A percentile compares a stretch with the other conserved stretches of the same genome.
Evolutionary conservation across 495 filamentous ascomycete species (phyloP).

Genomic region (Penicillium arizonense): DNA sequence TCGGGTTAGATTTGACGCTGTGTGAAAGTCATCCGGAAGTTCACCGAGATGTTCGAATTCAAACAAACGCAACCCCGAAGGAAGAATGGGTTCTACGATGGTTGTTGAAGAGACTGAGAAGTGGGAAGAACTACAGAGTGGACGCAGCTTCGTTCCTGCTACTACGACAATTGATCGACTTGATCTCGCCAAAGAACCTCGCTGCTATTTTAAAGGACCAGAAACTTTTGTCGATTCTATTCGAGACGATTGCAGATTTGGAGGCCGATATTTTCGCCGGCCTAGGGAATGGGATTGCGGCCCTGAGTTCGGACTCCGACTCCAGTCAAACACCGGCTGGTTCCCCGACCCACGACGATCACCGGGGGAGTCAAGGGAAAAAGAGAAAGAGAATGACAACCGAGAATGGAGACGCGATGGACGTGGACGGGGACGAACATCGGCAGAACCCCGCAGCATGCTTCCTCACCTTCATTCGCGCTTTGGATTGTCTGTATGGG

Average conservation of each 20-base stretch:
- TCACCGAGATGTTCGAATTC: constrained; percentile 25
- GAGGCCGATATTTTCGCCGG: constrained; percentile 35
- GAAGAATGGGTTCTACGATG: constrained; percentile 68
- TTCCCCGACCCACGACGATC: constrained; percentile 23
- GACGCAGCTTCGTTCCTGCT: constrained; percentile 49
- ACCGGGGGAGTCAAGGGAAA: constrained; percentile 41
- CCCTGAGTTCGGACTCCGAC: constrained; percentile 30
- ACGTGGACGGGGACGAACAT: constrained; percentile 33
- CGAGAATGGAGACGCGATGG: constrained; percentile 35
- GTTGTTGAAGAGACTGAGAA: constrained; percentile 61
- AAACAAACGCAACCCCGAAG: constrained; percentile 40
- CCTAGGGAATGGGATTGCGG: constrained; percentile 24
- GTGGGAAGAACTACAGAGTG: constrained; percentile 41
- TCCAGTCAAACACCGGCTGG: constrained; percentile 42
- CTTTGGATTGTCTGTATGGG: constrained; percentile 40
- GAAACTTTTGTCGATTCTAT: constrained; percentile 47
- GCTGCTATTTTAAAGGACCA: constrained; percentile 50
- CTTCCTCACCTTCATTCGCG: constrained; percentile 39
- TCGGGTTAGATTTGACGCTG: constrained; percentile 42
- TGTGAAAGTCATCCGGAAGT: constrained; percentile 36
- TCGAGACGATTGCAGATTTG: constrained; percentile 38
- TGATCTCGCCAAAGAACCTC: constrained; percentile 43
- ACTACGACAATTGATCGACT: constrained; percentile 43
- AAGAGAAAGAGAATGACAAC: constrained; percentile 41
- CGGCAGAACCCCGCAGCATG: constrained; percentile 38